A percentile compares a stretch with the other conserved stretches of the same genome.
These are phyloP conservation scores for Xylariales sp. DNA, from an alignment of 2,329 filamentous ascomycete species.

Conservation along the genomic window DNA sequence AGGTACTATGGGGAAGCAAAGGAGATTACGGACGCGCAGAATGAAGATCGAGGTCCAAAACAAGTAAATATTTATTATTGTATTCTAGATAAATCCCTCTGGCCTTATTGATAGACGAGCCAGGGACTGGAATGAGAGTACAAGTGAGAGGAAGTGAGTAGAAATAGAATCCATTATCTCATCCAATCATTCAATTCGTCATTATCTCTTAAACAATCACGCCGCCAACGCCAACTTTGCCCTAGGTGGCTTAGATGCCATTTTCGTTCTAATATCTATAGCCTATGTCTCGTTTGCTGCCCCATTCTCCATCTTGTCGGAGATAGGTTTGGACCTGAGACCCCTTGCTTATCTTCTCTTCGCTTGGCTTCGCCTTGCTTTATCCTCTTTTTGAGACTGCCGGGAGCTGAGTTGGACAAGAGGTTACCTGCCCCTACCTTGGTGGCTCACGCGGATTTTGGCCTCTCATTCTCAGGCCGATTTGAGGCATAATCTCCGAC, in stretches of 20 bases:
- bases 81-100: conserved; percentile 13
- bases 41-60: background rate
- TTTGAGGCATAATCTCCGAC: background rate
- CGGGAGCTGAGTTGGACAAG: background rate
- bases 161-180: background rate
- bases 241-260: background rate
- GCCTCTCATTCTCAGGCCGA: background rate
- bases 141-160: background rate
- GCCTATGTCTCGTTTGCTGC: background rate
- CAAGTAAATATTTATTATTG: conserved; percentile 4
- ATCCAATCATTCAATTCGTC: background rate
- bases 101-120: background rate
- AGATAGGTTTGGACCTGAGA: background rate
- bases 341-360: background rate
- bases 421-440: background rate
- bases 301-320: background rate
- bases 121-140: background rate
- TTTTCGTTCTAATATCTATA: background rate
- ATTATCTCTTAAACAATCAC: background rate
- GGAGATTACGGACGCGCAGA: background rate
- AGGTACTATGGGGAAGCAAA: background rate
- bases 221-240: background rate
- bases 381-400: background rate
- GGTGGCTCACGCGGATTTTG: background rate
- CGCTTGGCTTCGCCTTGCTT: background rate